Conservation (phyloP, 2,329 filamentous ascomycete species). For the Didymella arachidicola region DNA sequence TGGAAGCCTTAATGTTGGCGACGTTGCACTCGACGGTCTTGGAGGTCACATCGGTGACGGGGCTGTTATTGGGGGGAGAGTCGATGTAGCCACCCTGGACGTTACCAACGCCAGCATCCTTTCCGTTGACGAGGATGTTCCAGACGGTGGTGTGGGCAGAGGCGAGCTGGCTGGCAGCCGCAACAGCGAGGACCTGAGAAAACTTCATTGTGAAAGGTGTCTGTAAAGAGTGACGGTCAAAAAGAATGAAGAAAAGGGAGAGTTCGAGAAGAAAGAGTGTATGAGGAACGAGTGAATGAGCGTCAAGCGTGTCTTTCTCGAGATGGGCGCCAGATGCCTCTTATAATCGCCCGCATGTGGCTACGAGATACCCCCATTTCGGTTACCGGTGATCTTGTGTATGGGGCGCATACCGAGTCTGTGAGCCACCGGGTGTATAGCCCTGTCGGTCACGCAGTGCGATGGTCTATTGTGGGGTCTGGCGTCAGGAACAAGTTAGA, state of each 20-base stretch:
- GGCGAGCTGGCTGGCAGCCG: slow-evolving; percentile 37
- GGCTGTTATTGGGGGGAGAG: slow-evolving; percentile 52
- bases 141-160: slow-evolving; percentile 48
- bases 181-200: slow-evolving; percentile 39
- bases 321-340: slow-evolving; percentile 17
- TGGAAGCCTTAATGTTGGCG: slow-evolving; percentile 43
- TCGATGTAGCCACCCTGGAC: slow-evolving; percentile 57
- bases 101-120: slow-evolving; percentile 47
- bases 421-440: slow-evolving; percentile 23
- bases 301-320: slow-evolving; percentile 41
- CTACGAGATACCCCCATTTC: slow-evolving; percentile 25
- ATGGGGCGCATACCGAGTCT: slow-evolving; percentile 21
- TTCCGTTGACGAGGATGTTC: slow-evolving; percentile 54
- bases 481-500: slow-evolving; percentile 24
- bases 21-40: slow-evolving; percentile 49
- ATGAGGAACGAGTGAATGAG: slow-evolving; percentile 35
- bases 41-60: slow-evolving; percentile 47
- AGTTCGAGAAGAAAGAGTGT: slow-evolving; percentile 33
- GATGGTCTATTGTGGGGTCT: slow-evolving; percentile 25
- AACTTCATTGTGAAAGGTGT: slow-evolving; percentile 42
- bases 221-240: slow-evolving; percentile 25
- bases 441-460: slow-evolving; percentile 23
- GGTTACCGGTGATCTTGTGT: slow-evolving; percentile 27
- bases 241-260: slow-evolving; percentile 21
- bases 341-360: slow-evolving; percentile 32